Conservation (phyloP, 495 filamentous ascomycete genomes). For the Monascus purpureus region DNA sequence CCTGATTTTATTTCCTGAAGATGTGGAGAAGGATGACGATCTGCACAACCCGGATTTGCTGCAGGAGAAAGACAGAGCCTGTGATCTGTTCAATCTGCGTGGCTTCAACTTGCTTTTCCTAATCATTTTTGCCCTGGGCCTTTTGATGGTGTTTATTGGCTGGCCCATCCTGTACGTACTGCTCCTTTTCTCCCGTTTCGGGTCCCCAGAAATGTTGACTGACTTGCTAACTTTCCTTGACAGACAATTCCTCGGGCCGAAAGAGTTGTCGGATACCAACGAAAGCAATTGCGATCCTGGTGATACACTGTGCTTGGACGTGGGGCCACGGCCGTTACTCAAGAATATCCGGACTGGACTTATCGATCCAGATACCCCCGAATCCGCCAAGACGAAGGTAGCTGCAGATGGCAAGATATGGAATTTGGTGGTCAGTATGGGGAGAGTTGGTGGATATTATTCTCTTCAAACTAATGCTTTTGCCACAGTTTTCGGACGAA, state of each 20-base stretch:
- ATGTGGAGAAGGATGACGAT: constrained; percentile 68
- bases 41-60: constrained; percentile 63
- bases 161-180: too few species aligned
- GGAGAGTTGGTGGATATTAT: too few species aligned
- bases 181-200: background rate
- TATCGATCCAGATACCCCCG: too few species aligned
- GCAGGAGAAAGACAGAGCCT: constrained; percentile 49
- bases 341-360: constrained; percentile 45
- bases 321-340: constrained; percentile 40
- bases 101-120: constrained; percentile 58
- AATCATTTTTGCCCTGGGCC: constrained; percentile 43
- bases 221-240: too few species aligned
- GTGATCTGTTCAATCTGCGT: constrained; percentile 54
- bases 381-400: too few species aligned
- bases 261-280: constrained; percentile 9
- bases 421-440: constrained; percentile 46
- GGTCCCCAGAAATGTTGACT: constrained; percentile 41
- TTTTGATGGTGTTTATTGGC: constrained; percentile 50
- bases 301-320: constrained; percentile 43
- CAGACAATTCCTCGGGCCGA: too few species aligned
- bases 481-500: constrained; percentile 61
- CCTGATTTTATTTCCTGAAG: constrained; percentile 59
- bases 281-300: constrained; percentile 20
- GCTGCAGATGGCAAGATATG: constrained; percentile 44
- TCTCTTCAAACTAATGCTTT: too few species aligned